A percentile compares a stretch with the other conserved stretches of the same genome.
phyloP scores from a whole-genome alignment of 2,329 filamentous ascomycete genomes.

The Phialophora tarda region DNA sequence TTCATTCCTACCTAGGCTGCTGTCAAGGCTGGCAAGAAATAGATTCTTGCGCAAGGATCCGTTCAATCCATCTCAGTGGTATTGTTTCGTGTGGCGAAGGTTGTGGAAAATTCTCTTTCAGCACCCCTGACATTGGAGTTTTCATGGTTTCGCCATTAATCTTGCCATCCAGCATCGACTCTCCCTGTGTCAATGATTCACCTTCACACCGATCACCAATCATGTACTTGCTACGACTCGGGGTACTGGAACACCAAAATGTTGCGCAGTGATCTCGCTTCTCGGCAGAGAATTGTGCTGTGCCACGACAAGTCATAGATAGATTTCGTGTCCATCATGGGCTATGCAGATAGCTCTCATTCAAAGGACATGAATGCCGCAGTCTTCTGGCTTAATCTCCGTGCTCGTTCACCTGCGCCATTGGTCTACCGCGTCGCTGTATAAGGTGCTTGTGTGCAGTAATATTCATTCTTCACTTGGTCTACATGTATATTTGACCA shows the following conservation, averaged over 20 bases:
- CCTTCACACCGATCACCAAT: slow-evolving; percentile 10
- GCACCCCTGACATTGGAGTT: slow-evolving; percentile 23
- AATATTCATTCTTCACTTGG: neutral
- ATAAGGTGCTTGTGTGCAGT: neutral
- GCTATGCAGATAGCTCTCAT: slow-evolving; percentile 24
- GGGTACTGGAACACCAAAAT: slow-evolving; percentile 20
- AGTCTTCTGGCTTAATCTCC: neutral
- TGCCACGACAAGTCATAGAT: slow-evolving; percentile 23
- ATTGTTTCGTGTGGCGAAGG: slow-evolving; percentile 25
- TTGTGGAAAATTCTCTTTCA: slow-evolving; percentile 27
- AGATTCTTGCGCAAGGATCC: slow-evolving; percentile 26
- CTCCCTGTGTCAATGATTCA: slow-evolving; percentile 17
- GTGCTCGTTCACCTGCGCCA: neutral
- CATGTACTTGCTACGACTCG: slow-evolving; percentile 25
- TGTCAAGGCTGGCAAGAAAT: slow-evolving; percentile 40
- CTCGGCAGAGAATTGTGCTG: slow-evolving; percentile 13
- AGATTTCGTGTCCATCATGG: slow-evolving; percentile 27
- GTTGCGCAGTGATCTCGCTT: slow-evolving; percentile 9
- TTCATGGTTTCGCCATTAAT: slow-evolving; percentile 26
- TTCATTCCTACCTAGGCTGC: slow-evolving; percentile 15
- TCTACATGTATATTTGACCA: neutral
- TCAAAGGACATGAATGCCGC: slow-evolving; percentile 25
- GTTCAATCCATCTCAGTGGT: slow-evolving; percentile 22
- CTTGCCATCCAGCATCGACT: slow-evolving; percentile 18
- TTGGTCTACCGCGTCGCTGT: neutral